Evolutionary conservation across 106 monocot genomes (phyloP), one percentile per base, ranked within the genome.

Genomic region (Ottelia alismoides): DNA sequence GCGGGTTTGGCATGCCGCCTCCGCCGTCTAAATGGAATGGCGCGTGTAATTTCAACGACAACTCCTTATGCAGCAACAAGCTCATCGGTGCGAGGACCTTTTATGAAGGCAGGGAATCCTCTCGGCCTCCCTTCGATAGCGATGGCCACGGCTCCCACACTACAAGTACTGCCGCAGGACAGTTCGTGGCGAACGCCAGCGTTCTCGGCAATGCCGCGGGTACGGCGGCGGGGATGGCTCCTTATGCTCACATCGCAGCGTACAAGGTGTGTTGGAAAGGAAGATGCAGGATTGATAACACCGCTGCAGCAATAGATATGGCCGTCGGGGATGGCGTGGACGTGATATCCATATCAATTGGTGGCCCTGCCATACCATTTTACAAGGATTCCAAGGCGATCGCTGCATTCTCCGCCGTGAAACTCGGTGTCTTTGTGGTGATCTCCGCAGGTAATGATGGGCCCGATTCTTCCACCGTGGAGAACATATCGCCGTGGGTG

Each of bases 271-370:
- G 81, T 65, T 61, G 65, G 65, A 22, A 22, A 27, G 31, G 50
- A 22, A 72, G 72, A 1, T 81, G 76, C 69, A 60, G 47, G 31
- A 71, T 68, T 2, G 68, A 75, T 22, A 68, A 76, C 56, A 72
- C 72, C 17, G 61, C 76, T 7, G 81, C 76, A 28, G 76, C 65
- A 6, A 68, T 81, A 24, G 68, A 76, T 22, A 31, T 55, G 29
- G 76, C 81, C 17, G 59, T 76, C 57, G 21, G 65, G 25, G 81
- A 81, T 53, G 72, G 81, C 20, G 76, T 81, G 11, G 69, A 81
- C 47, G 57, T 81, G 19, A 60, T 81, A 20, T 81, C 81, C 17
- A 64, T 81, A 26, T 81, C 81, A 17, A 68, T 81, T n/a, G 75
- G 80, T 51, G 72, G 76, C 20, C 69, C 65, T 11, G 31, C 72